Evolutionary conservation across 2,329 filamentous ascomycete genomes (phyloP), one percentile per base, ranked within the genome.

Genomic region (Alternaria burnsii): DNA sequence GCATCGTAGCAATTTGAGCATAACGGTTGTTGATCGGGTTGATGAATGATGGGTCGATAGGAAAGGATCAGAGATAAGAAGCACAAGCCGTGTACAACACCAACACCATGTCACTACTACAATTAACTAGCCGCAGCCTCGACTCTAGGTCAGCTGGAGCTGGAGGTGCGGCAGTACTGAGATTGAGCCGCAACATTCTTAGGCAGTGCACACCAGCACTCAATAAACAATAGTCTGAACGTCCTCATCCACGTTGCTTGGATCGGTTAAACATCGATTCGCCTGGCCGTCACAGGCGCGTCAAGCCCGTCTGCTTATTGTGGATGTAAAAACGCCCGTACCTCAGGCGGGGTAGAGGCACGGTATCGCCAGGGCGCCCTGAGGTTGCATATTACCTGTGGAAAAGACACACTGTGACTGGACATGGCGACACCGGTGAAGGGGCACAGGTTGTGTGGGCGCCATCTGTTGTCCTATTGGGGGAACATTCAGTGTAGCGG

Each of bases 291-390:
- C 41, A n/a, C 43, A 44, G 43, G 14, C 54, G 42, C 50, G 28
- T 51, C 55, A 59, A 52, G 32, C 58, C 63, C 52, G 42, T 47
- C 16, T 64, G 61, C 62, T 66, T 60, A 62, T 63, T 67, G 68
- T 70, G 67, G 59, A 61, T 36, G 41, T 11, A 42, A 41, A 41
- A 32, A 14, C 24, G 30, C 46, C 66, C 57, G 65, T 71, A 69
- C 67, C 70, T 67, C 59, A 52, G 57, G 68, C 69, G 72, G 72
- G 71, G 68, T 65, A 62, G 64, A 38, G 42, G 61, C 56, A 58
- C 47, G 38, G 38, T 51, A 46, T 51, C 56, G 60, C 55, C 62
- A 67, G 64, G 52, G 42, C 62, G 48, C 52, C 43, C 51, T 62
- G 34, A 55, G 43, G 54, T 50, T 59, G 58, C 57, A 58, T 53